phyloP scores from a whole-genome alignment of 331 rosid genomes.

The Acacia pycnantha region DNA sequence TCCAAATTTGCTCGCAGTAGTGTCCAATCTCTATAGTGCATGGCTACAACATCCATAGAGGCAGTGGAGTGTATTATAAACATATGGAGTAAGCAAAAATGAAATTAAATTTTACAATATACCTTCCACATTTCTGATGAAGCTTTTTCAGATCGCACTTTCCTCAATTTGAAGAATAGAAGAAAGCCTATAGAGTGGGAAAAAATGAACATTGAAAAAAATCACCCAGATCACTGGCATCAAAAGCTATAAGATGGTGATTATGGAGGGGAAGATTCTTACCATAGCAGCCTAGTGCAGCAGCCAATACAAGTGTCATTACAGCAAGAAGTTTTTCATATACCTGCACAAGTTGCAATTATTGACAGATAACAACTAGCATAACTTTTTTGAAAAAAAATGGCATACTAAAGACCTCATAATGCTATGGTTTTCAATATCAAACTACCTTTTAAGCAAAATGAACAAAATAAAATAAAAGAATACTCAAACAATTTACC shows the following conservation, averaged over 20 bases:
- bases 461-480: neutral
- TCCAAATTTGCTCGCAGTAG: neutral
- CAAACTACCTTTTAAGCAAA: neutral
- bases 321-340: conserved; percentile 56
- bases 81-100: neutral
- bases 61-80: neutral
- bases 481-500: neutral
- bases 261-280: conserved; percentile 26
- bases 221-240: neutral
- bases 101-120: conserved; percentile 14
- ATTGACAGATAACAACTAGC: neutral
- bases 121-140: conserved; percentile 83
- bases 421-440: neutral
- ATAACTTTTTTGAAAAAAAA: neutral
- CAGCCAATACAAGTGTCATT: conserved; percentile 48
- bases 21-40: neutral
- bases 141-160: conserved; percentile 65
- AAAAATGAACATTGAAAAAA: neutral
- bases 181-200: conserved; percentile 45
- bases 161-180: conserved; percentile 47
- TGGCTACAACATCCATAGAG: neutral
- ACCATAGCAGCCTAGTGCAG: conserved; percentile 69
- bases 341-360: conserved; percentile 47
- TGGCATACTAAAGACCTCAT: neutral
- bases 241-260: neutral